Percentiles rank a stretch among this genome's conserved stretches.
Evolutionary conservation across 2,329 filamentous ascomycete species (phyloP).

Genomic region (Diaporthe aspalathi): DNA sequence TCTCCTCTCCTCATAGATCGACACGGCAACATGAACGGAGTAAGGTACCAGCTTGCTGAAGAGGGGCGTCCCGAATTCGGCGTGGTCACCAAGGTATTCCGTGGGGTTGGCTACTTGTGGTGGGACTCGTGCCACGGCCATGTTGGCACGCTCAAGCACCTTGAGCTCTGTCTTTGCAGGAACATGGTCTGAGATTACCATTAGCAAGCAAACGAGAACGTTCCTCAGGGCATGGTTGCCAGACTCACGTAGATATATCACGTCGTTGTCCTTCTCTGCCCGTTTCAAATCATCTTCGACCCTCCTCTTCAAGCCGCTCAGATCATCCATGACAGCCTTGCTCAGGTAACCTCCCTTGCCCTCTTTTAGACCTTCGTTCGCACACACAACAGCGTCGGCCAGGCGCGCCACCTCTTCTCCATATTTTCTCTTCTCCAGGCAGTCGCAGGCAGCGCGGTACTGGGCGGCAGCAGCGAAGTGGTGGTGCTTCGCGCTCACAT

Average conservation of each 20-base stretch:
- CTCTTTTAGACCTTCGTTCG: constrained; percentile 88
- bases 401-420: constrained; percentile 94
- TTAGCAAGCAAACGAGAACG: constrained; percentile 37
- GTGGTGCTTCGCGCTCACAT: constrained; percentile 96
- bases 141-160: constrained; percentile 85
- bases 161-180: constrained; percentile 90
- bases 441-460: constrained; percentile 89
- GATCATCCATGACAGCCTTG: constrained; percentile 82
- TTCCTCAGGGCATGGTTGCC: background rate
- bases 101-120: constrained; percentile 85
- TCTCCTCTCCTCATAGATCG: constrained; percentile 91
- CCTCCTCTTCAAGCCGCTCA: constrained; percentile 83
- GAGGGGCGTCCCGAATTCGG: constrained; percentile 83
- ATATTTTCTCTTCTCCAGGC: constrained; percentile 91
- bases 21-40: constrained; percentile 92
- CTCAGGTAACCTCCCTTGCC: constrained; percentile 78
- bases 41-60: constrained; percentile 95
- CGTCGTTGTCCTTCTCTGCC: constrained; percentile 95
- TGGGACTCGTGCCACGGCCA: constrained; percentile 84
- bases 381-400: constrained; percentile 83
- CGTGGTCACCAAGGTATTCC: constrained; percentile 81
- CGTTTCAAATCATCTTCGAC: constrained; percentile 90
- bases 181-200: constrained; percentile 70
- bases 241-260: constrained; percentile 85
- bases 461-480: constrained; percentile 97